Evolutionary conservation across 805 yeast genomes (phyloP), one percentile per base, ranked within the genome.

Genomic region (Barnettozyma sucrosica): DNA sequence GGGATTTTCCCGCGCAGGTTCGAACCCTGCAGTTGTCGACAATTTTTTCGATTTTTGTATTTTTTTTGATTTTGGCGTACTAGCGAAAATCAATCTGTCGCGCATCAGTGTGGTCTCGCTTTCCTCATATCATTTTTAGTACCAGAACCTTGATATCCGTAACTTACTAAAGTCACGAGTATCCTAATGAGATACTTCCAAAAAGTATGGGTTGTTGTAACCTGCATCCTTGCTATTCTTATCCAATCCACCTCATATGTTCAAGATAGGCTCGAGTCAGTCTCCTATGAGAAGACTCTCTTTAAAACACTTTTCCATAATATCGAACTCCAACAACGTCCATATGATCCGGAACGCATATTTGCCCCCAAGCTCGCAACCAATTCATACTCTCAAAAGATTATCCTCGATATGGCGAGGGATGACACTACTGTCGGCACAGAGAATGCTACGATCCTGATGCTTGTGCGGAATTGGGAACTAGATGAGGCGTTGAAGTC

Each of bases 391-490:
- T 52, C 66, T 3, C 62, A 51, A 34, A 56, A 60, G 21, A 46
- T 55, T 2, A 54, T 67, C 21, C 62, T 70, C 3, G 59, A 55
- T 44, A 52, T 45, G n/a, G 9, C 46, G 3, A 55, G 66, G 37
- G 71, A 73, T 48, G 58, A 68, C 44, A 44, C 51, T 18, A 70
- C 68, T 47, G 48, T 67, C 37, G 83, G 87, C 1, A 61, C 52
- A 18, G 95, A 87, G 58, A 89, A 89, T 62, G 97, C 97, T 4
- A 84, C 95, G 0, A 64, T 90, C 24, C 75, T 90, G 47, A 89
- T 90, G 96, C 75, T 90, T 24, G 95, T 86, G 36, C 71, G 97
- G 47, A 89, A 89, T 62, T 72, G 76, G 68, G 97, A 89, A 63
- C 65, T 89, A 10, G 71, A 75, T 10, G 89, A 84, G 1, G 96